phyloP scores from a whole-genome alignment of 441 rosid genomes.

The Croton laevigatus region DNA sequence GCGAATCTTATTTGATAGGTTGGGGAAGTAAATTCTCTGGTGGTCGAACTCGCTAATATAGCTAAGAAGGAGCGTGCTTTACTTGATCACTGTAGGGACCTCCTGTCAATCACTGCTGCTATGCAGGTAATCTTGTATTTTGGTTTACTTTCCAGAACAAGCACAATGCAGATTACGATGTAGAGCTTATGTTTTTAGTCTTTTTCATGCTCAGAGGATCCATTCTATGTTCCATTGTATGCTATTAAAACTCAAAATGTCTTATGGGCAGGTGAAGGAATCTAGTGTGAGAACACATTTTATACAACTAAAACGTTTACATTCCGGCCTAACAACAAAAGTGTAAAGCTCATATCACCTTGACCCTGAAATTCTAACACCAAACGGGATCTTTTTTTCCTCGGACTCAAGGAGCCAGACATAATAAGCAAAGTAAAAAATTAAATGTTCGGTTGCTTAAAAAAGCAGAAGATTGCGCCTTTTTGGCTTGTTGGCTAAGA shows the following conservation, averaged over 20 bases:
- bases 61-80: constrained; percentile 54
- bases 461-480: constrained; percentile 24
- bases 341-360: constrained; percentile 35
- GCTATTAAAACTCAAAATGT: constrained; percentile 9
- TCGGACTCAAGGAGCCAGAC: constrained; percentile 26
- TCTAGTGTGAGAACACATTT: constrained; percentile 59
- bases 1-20: constrained; percentile 38
- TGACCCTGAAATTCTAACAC: constrained; percentile 45
- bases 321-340: constrained; percentile 35
- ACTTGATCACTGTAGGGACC: constrained; percentile 60
- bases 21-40: constrained; percentile 47
- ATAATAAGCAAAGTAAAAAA: constrained; percentile 13
- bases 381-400: constrained; percentile 22
- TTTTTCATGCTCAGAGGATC: neutral
- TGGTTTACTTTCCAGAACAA: neutral
- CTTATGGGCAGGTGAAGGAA: constrained; percentile 57
- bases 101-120: constrained; percentile 57
- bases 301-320: constrained; percentile 42
- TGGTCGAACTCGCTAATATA: constrained; percentile 47
- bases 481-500: constrained; percentile 12
- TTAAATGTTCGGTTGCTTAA: constrained; percentile 15
- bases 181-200: neutral
- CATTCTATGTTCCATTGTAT: neutral
- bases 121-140: constrained; percentile 48
- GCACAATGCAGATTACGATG: neutral